Evolutionary conservation across 495 filamentous ascomycete species (phyloP).

Genomic region (Pseudevernia furfuracea): DNA sequence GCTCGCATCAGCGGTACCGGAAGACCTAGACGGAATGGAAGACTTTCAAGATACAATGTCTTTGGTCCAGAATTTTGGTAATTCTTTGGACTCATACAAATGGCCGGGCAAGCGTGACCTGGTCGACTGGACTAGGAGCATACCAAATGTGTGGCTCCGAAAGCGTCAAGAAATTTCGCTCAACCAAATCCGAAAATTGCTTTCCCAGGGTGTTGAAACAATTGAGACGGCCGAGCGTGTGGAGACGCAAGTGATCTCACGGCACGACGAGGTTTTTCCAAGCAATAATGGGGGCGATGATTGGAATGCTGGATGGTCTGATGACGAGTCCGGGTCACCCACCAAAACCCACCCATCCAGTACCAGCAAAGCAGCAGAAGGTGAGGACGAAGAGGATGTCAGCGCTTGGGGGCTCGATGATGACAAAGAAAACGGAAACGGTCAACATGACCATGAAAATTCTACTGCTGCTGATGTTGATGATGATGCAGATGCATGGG

Average conservation of each 20-base stretch:
- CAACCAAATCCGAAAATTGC: conserved; percentile 59
- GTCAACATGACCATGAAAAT: conserved; percentile 13
- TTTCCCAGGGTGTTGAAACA: conserved; percentile 54
- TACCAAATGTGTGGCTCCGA: conserved; percentile 76
- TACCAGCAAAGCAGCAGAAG: conserved; percentile 10
- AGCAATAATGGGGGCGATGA: conserved; percentile 52
- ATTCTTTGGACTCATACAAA: conserved; percentile 49
- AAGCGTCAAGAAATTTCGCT: conserved; percentile 72
- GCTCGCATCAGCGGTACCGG: conserved; percentile 68
- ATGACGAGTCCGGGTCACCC: conserved; percentile 37
- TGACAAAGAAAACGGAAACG: conserved; percentile 33
- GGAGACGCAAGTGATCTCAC: conserved; percentile 71
- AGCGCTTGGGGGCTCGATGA: conserved; percentile 60
- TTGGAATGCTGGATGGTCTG: conserved; percentile 72
- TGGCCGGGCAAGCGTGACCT: conserved; percentile 66
- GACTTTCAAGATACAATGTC: conserved; percentile 59
- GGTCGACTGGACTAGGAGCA: conserved; percentile 70
- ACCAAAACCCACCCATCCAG: conserved; percentile 20
- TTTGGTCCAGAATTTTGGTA: conserved; percentile 54
- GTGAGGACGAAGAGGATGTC: conserved; percentile 53
- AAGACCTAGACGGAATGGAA: conserved; percentile 58
- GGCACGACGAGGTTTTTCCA: conserved; percentile 55
- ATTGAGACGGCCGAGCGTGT: conserved; percentile 67
- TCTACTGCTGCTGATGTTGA: conserved; percentile 39
- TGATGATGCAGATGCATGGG: conserved; percentile 54